Percentiles rank a stretch among this genome's conserved stretches.
These are phyloP conservation scores for Magnaporthiopsis poae DNA, from an alignment of 2,329 filamentous ascomycete species.

Conservation along the genomic window DNA sequence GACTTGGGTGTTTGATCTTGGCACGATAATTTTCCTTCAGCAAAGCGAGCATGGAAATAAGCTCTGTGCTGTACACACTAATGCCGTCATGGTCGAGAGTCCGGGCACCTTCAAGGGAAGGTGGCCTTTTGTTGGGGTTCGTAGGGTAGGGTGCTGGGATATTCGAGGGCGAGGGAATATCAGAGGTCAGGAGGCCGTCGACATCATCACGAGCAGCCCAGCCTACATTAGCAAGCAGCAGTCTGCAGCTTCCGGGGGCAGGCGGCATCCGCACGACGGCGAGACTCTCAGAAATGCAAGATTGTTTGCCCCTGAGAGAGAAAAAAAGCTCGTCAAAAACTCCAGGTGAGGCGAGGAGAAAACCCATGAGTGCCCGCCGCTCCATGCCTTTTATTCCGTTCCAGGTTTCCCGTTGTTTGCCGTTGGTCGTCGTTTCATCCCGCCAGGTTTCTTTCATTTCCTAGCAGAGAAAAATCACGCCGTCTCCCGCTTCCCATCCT, in stretches of 20 bases:
- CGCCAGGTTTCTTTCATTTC: not conserved
- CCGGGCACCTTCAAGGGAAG: not conserved
- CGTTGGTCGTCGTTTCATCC: constrained; percentile 5
- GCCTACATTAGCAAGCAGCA: not conserved
- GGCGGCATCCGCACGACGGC: not conserved
- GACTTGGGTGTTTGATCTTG: constrained; percentile 35
- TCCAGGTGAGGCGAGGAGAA: constrained; percentile 4
- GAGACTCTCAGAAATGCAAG: constrained; percentile 1
- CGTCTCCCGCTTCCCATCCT: constrained; percentile 56
- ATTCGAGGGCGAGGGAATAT: not conserved
- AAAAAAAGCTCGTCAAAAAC: constrained; percentile 10
- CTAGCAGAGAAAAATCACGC: constrained; percentile 18
- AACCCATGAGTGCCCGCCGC: constrained; percentile 4
- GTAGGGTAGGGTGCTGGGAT: not conserved
- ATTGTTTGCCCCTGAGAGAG: constrained; percentile 4
- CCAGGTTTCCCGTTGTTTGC: constrained; percentile 4
- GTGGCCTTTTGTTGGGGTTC: not conserved
- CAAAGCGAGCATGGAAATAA: constrained; percentile 38
- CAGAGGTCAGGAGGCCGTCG: not conserved
- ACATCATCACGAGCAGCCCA: not conserved
- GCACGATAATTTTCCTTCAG: constrained; percentile 49
- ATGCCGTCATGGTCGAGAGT: constrained; percentile 33
- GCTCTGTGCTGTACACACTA: constrained; percentile 51
- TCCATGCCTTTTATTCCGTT: constrained; percentile 8
- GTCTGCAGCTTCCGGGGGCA: not conserved